phyloP scores from a whole-genome alignment of 495 filamentous ascomycete genomes.

The Penicillium roqueforti region DNA sequence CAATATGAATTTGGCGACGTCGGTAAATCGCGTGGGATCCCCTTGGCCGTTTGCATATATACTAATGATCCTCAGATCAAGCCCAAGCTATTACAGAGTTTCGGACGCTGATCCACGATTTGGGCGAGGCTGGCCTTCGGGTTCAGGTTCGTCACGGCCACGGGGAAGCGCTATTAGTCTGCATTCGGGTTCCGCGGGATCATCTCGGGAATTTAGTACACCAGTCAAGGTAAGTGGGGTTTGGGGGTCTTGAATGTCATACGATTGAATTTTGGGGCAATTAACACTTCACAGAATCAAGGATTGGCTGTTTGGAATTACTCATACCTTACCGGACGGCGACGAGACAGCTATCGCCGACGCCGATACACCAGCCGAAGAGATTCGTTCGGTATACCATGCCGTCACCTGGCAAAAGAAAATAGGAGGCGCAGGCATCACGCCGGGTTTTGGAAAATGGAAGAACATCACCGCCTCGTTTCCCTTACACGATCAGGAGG shows the following conservation, averaged over 20 bases:
- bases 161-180: conserved; percentile 71
- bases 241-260: not conserved
- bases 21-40: conserved; percentile 20
- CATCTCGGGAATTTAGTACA: conserved; percentile 53
- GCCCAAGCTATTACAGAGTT: conserved; percentile 66
- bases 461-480: conserved; percentile 81
- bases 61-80: conserved; percentile 50
- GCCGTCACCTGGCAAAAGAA: conserved; percentile 75
- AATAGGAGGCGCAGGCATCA: conserved; percentile 87
- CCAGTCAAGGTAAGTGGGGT: conserved; percentile 49
- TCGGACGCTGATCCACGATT: conserved; percentile 64
- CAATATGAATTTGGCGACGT: conserved; percentile 37
- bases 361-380: conserved; percentile 78
- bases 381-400: conserved; percentile 83
- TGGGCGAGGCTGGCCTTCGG: conserved; percentile 70
- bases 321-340: conserved; percentile 62
- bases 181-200: conserved; percentile 59
- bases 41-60: not conserved
- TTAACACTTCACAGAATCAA: conserved; percentile 57
- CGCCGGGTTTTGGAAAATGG: conserved; percentile 74
- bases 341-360: conserved; percentile 43
- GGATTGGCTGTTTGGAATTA: conserved; percentile 90
- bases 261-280: not conserved
- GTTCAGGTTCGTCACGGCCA: conserved; percentile 82
- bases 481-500: conserved; percentile 77